Evolutionary conservation across 768 basidiomycete genomes (phyloP).

Genomic region (Mycena belliarum): DNA sequence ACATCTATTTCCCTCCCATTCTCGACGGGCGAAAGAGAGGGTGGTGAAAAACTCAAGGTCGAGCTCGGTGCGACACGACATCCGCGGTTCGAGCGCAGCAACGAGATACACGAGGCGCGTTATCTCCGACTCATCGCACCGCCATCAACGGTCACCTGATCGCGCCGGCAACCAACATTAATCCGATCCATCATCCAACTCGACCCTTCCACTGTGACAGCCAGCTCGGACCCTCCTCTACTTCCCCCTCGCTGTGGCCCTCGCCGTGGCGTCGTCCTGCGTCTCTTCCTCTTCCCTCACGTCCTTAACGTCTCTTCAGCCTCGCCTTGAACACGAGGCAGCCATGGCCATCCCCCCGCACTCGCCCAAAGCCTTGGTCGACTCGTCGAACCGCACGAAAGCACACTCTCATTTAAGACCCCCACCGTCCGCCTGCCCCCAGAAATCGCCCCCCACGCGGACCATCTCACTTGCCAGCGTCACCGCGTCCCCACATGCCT

Average conservation of each 20-base stretch:
- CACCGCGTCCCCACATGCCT: neutral
- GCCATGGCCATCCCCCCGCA: neutral
- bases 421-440: neutral
- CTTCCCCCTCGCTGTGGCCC: neutral
- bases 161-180: neutral
- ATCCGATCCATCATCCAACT: no score
- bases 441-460: slow-evolving; percentile 15
- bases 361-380: neutral
- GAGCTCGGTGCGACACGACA: neutral
- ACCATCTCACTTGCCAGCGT: slow-evolving; percentile 10
- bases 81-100: neutral
- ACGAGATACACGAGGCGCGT: slow-evolving; percentile 9
- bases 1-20: no score
- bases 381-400: slow-evolving; percentile 6
- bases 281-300: neutral
- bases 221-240: neutral
- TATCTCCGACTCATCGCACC: no score
- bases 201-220: neutral
- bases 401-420: slow-evolving; percentile 11
- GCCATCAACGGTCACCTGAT: slow-evolving; percentile 13
- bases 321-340: neutral
- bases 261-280: neutral
- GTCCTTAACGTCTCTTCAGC: no score
- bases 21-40: no score
- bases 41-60: no score